Percentiles rank a stretch among this genome's conserved stretches.
Conservation (phyloP, 2,329 filamentous ascomycete species). For the Claviceps maximensis region DNA sequence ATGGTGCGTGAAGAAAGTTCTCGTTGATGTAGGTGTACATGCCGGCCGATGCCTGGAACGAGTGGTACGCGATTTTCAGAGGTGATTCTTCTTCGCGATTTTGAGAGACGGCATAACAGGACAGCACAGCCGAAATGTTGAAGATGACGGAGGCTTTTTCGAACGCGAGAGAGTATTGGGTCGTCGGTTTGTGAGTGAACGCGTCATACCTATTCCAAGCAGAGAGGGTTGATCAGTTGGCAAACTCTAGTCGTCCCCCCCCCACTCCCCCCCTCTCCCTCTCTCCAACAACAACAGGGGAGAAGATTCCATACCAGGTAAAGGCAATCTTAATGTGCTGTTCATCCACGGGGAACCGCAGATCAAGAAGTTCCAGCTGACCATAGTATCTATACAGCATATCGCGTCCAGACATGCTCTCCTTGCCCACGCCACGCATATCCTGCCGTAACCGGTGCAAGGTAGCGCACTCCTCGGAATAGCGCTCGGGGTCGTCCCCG, state of each 20-base stretch:
- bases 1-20: conserved; percentile 95
- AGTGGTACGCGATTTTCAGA: conserved; percentile 93
- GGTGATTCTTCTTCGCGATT: conserved; percentile 84
- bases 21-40: conserved; percentile 99
- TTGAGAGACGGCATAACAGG: conserved; percentile 87
- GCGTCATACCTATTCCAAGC: conserved; percentile 68
- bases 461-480: conserved; percentile 87
- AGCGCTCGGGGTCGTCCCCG: conserved; percentile 91
- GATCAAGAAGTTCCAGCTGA: conserved; percentile 84
- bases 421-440: conserved; percentile 93
- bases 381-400: conserved; percentile 95
- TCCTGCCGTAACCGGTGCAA: conserved; percentile 93
- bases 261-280: background rate
- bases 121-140: conserved; percentile 95
- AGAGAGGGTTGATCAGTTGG: background rate
- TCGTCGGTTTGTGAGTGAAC: conserved; percentile 96
- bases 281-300: background rate
- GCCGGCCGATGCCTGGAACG: conserved; percentile 92
- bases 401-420: conserved; percentile 86
- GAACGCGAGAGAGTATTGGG: conserved; percentile 91
- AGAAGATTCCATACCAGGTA: conserved; percentile 57
- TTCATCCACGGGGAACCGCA: conserved; percentile 94
- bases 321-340: conserved; percentile 99
- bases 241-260: no score
- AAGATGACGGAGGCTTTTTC: conserved; percentile 99